Base-by-base conservation (phyloP, 306 rosid species). In the Cicer bijugum region DNA sequence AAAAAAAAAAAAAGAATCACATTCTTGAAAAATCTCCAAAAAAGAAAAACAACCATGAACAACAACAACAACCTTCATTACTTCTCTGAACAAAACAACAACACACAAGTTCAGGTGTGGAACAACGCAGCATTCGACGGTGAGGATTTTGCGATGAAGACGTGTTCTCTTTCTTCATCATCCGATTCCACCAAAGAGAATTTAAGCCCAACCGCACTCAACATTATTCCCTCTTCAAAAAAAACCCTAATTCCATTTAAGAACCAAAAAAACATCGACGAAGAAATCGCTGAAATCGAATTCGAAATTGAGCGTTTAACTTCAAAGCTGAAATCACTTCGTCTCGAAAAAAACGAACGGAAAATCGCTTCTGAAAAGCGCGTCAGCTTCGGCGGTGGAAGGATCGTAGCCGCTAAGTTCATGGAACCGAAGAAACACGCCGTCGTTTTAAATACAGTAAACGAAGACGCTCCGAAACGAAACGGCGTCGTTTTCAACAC, bases 381-480 rank as follows among this genome's bases (percentile, higher is more conserved):
- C 33, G 66, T 59, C 20, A 33, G 37, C 8, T 14, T 39, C 8
- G 57, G 57, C 8, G 17, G 67, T 9, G 77, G 77, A 0, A 28
- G 73, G 1, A 38, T 56, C 1, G 56, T 81, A 0, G 63, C 78
- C 0, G 73, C 84, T 0, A 81, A 81, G 43, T 81, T 81, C 69
- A 69, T 81, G 84, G 84, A 81, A 67, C 83, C 86, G 6, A 88
- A 85, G 60, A 88, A 77, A 68, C 61, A 81, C 45, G 53, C 10
- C 8, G 79, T 76, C 15, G 64, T 17, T 59, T 47, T 11, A 4
- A 59, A 16, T 14, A 17, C 42, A 17, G 77, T 17, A 0, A 12
- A 1, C 1, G 65, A 64, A 6, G 64, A 56, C 3, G 28, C 73
- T 0, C 61, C 51, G 43, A 76, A 76, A 10, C 81, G 16, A 9